Percentiles rank a stretch among this genome's conserved stretches.
These are phyloP conservation scores for Colletotrichum caudatum DNA, from an alignment of 2,329 filamentous ascomycete genomes.

Conservation along the genomic window DNA sequence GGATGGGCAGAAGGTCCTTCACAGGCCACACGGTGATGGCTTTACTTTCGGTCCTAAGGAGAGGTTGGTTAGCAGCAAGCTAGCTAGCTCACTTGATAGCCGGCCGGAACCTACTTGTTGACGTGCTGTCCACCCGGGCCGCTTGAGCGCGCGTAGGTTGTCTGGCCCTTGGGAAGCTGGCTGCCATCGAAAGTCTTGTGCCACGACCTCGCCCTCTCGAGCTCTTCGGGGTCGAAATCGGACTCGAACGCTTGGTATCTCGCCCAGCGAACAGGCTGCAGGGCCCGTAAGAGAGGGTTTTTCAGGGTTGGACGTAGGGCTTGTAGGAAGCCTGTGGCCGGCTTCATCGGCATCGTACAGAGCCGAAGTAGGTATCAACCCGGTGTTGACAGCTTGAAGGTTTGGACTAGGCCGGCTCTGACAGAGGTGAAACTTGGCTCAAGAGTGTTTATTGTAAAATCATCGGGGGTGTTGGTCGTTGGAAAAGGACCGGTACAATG, in stretches of 20 bases:
- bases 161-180: slow-evolving; percentile 63
- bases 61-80: slow-evolving; percentile 13
- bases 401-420: background rate
- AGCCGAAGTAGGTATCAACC: background rate
- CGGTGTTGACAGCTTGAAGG: background rate
- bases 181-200: slow-evolving; percentile 57
- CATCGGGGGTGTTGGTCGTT: background rate
- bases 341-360: slow-evolving; percentile 26
- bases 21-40: slow-evolving; percentile 66
- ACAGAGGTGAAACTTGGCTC: background rate
- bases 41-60: slow-evolving; percentile 68
- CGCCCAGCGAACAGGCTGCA: slow-evolving; percentile 30
- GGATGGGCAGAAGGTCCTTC: slow-evolving; percentile 56
- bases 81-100: background rate
- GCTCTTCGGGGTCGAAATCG: slow-evolving; percentile 61
- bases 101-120: slow-evolving; percentile 63
- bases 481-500: background rate
- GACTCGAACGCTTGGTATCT: slow-evolving; percentile 63
- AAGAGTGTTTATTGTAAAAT: background rate
- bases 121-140: slow-evolving; percentile 73
- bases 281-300: slow-evolving; percentile 7
- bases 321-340: background rate
- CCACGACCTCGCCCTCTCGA: slow-evolving; percentile 66
- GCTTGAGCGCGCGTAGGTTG: slow-evolving; percentile 68
- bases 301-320: background rate